Evolutionary conservation across 129 eudicot species (phyloP), one percentile per base, ranked within the genome.

Genomic region (Artemisia annua): DNA sequence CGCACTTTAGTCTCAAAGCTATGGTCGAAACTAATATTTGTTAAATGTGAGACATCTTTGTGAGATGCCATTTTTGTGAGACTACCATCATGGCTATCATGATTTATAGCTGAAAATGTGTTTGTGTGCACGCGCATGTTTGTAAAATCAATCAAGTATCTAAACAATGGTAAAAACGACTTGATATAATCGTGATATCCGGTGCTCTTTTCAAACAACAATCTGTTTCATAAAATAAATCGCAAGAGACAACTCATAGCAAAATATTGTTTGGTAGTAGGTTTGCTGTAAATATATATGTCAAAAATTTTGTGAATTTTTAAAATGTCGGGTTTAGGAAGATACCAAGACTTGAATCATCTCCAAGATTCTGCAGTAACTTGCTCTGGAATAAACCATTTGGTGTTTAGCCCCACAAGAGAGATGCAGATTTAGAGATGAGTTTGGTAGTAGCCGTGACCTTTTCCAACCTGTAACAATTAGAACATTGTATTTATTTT

Each of bases 401-500:
- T 4, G 51, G 69, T 67, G 69, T 66, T 87, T 72, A 64, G 19
- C 83, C 76, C 75, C 86, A 74, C 77, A 86, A 81, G 44, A 83
- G 53, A 60, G 86, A 67, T 13, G 81, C 22, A 1, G 91, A 83
- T 72, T 67, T 87, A 19, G 88, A 78, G 52, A 80, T 63, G 32
- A 81, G 71, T 43, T 73, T 81, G 68, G 59, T 59, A 20, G 79
- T 67, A 24, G 73, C 51, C 13, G 88, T 66, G 59, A 73, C 67
- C 65, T 84, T 63, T 73, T 83, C 88, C 72, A 78, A 75, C 75
- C 91, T 87, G 66, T 66, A 50, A n/a, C 67, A 12, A 48, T 52
- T 48, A 44, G 16, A 30, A 58, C 14, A 12, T 53, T 35, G 8
- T 39, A 61, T 70, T 56, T 3, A 43, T 70, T 13, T 14, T 8